Conservation (phyloP, 352 stramenopile genomes). For the Pythium plurisporium region DNA sequence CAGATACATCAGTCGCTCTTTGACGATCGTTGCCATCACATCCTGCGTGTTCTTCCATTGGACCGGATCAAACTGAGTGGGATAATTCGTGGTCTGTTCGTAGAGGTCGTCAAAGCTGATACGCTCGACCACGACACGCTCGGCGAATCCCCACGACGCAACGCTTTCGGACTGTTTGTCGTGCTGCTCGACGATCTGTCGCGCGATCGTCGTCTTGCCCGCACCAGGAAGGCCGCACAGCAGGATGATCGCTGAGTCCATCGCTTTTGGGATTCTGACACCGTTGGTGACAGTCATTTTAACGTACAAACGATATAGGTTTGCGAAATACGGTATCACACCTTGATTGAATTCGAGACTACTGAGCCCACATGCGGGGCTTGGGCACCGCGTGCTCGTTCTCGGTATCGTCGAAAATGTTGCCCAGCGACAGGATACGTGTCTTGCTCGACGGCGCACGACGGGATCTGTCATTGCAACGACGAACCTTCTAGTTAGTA, state of each 20-base stretch:
- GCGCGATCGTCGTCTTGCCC: slow-evolving; percentile 64
- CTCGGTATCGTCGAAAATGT: slow-evolving; percentile 20
- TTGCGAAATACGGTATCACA: background rate
- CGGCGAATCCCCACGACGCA: background rate
- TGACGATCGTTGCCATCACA: slow-evolving; percentile 36
- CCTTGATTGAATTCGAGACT: slow-evolving; percentile 1
- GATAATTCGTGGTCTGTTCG: background rate
- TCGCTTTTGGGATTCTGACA: too few relatives aligned
- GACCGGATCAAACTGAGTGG: slow-evolving; percentile 34
- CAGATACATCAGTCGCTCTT: slow-evolving; percentile 4
- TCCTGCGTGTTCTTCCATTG: slow-evolving; percentile 51
- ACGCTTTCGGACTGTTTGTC: background rate
- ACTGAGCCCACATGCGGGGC: slow-evolving; percentile 13
- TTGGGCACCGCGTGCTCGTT: slow-evolving; percentile 13
- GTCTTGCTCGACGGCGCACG: background rate
- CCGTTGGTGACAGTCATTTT: background rate
- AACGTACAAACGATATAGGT: slow-evolving; percentile 4
- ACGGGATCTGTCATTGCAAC: background rate
- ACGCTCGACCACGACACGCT: slow-evolving; percentile 15
- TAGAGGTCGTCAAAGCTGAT: slow-evolving; percentile 69
- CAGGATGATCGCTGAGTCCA: slow-evolving; percentile 33
- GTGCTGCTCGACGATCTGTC: slow-evolving; percentile 15
- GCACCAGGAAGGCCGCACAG: slow-evolving; percentile 63
- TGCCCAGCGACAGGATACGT: slow-evolving; percentile 17
- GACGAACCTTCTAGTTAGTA: background rate